A percentile compares a stretch with the other conserved stretches of the same genome.
These are phyloP conservation scores for Termitomyces sp. DNA, from an alignment of 768 basidiomycete species.

Conservation along the genomic window DNA sequence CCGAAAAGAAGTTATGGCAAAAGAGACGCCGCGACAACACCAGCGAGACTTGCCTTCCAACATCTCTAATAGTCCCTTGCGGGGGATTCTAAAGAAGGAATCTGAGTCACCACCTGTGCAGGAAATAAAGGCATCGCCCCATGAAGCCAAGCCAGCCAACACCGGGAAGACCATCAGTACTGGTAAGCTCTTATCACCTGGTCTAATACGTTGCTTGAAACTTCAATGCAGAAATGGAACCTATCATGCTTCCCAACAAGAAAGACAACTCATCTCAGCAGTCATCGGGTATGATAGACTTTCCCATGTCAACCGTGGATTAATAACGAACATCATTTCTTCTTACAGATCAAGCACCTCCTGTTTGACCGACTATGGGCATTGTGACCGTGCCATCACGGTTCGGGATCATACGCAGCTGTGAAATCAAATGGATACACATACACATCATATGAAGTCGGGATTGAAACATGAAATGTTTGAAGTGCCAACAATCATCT, in stretches of 20 bases:
- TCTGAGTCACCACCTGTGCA: neutral
- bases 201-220: neutral
- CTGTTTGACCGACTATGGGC: neutral
- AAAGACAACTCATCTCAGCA: neutral
- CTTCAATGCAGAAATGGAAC: neutral
- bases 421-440: neutral
- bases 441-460: neutral
- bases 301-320: no score
- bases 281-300: neutral
- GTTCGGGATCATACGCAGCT: neutral
- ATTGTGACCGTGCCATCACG: neutral
- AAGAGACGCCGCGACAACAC: neutral
- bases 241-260: neutral
- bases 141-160: neutral
- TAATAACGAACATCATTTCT: neutral
- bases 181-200: neutral
- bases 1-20: neutral
- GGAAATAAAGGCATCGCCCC: neutral
- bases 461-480: neutral
- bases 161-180: neutral
- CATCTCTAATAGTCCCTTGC: neutral
- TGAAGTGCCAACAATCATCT: neutral
- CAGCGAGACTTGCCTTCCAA: neutral
- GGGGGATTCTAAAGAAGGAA: neutral
- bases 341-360: neutral